phyloP scores from a whole-genome alignment of 345 rosid species.

The Pistacia atlantica region DNA sequence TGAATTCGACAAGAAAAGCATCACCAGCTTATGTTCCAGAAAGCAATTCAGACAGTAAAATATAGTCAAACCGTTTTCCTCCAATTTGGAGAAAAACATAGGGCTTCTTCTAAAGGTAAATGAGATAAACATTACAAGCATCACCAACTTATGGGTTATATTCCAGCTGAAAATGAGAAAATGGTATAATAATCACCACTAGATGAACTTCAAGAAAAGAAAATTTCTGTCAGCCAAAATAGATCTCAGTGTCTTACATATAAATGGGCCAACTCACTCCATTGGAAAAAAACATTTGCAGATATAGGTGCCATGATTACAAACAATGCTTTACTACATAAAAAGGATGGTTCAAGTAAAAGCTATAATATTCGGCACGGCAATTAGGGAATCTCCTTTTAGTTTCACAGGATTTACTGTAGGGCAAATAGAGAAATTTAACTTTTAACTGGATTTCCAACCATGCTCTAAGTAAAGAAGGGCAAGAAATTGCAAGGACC shows the following conservation, averaged over 20 bases:
- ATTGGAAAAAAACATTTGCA: neutral
- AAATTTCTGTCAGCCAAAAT: neutral
- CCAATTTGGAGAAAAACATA: too few relatives aligned
- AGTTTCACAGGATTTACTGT: neutral
- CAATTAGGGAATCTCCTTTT: neutral
- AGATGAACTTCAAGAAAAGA: neutral
- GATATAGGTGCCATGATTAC: neutral
- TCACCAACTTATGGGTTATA: neutral
- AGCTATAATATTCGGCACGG: neutral
- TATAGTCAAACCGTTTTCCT: too few relatives aligned
- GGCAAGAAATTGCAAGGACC: constrained; percentile 5
- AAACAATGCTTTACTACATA: neutral
- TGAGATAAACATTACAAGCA: neutral
- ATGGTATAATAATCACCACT: neutral
- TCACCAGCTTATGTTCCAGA: too few relatives aligned
- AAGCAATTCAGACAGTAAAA: too few relatives aligned
- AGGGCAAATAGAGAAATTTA: neutral
- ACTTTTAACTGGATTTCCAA: neutral
- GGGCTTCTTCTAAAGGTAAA: too few relatives aligned
- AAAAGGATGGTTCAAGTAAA: neutral
- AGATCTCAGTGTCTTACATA: neutral
- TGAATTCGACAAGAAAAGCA: too few relatives aligned
- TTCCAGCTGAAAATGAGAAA: neutral
- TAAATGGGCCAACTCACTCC: neutral
- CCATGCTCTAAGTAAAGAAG: neutral